phyloP scores from a whole-genome alignment of 2,329 filamentous ascomycete genomes.

The Madurella mycetomatis region DNA sequence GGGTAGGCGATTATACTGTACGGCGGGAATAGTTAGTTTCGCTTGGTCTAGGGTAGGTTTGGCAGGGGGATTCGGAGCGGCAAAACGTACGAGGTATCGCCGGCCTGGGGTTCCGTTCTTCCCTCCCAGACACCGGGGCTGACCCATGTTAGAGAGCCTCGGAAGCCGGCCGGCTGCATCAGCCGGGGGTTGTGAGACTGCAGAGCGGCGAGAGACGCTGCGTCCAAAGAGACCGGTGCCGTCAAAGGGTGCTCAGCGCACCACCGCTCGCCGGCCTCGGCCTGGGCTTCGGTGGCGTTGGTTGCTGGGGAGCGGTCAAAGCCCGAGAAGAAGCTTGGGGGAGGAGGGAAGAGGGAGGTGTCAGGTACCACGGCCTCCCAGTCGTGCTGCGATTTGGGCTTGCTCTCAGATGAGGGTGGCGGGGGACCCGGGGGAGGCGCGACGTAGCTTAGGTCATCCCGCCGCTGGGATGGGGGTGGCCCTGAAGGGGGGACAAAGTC shows the following conservation, averaged over 20 bases:
- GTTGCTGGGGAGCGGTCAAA: conserved; percentile 62
- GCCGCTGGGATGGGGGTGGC: conserved; percentile 11
- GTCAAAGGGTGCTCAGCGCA: conserved; percentile 57
- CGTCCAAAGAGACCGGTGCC: conserved; percentile 46
- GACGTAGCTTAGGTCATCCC: conserved; percentile 10
- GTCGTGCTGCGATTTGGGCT: conserved; percentile 49
- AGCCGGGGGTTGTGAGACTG: conserved; percentile 50
- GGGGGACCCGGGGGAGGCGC: conserved; percentile 28
- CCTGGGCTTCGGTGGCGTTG: conserved; percentile 63
- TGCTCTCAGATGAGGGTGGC: conserved; percentile 27
- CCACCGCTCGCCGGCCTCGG: conserved; percentile 63
- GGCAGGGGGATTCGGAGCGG: neutral
- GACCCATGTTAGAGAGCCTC: conserved; percentile 42
- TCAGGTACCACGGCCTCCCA: conserved; percentile 70
- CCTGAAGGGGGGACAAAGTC: conserved; percentile 19
- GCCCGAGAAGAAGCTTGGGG: conserved; percentile 61
- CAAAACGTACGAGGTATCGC: conserved; percentile 39
- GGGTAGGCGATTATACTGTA: conserved; percentile 58
- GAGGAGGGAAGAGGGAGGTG: conserved; percentile 67
- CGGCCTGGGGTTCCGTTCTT: conserved; percentile 37
- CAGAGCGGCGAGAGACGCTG: conserved; percentile 39
- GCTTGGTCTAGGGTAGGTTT: neutral
- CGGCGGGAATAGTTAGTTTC: neutral
- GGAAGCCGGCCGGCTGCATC: conserved; percentile 45
- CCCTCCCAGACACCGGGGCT: conserved; percentile 50